Base-by-base conservation (phyloP, 768 basidiomycete genomes). In the Auriscalpium orientale region DNA sequence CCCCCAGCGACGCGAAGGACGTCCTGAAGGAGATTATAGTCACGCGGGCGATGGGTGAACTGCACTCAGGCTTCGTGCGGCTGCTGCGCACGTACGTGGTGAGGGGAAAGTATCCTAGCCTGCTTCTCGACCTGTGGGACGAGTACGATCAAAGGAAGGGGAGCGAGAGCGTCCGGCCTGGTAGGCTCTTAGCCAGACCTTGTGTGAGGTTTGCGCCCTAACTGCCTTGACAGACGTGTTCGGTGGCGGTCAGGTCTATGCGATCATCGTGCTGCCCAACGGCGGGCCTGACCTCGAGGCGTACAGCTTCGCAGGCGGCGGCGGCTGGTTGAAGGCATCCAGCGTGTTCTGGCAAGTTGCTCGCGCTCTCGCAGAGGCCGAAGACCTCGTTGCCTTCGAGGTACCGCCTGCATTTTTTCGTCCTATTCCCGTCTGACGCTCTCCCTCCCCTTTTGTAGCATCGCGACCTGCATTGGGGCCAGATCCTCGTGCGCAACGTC, bases 401-500 rank as follows among this genome's bases (percentile, higher is more conserved):
- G 95, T 97, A 60, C 55, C 80, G 28, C 28, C 28, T 28, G 28
- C 28, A 1, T 4, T 28, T 4, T 28, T 7, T 7, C 28, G 5
- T 2, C 28, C 28, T 28, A 28, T 28, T 28, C 28, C 28, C 28
- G 7, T 28, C 28, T 28, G 28, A 28, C 28, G 7, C 28, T 28
- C 7, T 0, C 28, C 28, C 28, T 4, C 7, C 28, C 28, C 53
- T 21, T 28, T 15, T 28, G 49, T 65, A 99, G 95, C 97, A 99
- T 71, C 92, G 97, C 35, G 97, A 99, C 69, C 81, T 99, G n/a
- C 97, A 99, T 64, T 92, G 91, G 83, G 97, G 97, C 20, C 97
- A 99, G 69, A 89, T 99, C 50, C 78, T 99, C 8, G 83, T 98
- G 49, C 84, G 85, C 65, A 76, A 78, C 56, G 56, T 79, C 3